These are phyloP conservation scores for Xylariales sp. DNA, from an alignment of 2,329 filamentous ascomycete species.

Conservation along the genomic window DNA sequence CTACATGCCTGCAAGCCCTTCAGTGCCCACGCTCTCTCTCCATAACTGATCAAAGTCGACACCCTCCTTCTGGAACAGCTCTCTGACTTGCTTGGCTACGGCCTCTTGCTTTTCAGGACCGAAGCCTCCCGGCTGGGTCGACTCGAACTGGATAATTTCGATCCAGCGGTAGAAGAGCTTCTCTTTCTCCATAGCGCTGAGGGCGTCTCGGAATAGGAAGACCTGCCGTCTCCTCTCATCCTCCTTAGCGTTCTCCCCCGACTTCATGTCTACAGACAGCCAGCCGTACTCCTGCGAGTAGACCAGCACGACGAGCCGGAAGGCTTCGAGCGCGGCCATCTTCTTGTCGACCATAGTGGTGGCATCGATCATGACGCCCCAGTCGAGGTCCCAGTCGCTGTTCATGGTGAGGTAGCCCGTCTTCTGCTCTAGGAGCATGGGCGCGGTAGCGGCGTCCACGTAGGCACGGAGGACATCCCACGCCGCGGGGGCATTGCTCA, in stretches of 20 bases:
- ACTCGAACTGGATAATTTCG: slow-evolving; percentile 86
- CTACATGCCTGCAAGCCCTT: slow-evolving; percentile 6
- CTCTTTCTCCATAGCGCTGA: slow-evolving; percentile 76
- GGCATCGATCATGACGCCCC: slow-evolving; percentile 72
- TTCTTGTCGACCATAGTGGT: slow-evolving; percentile 65
- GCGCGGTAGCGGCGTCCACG: slow-evolving; percentile 65
- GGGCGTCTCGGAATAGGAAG: slow-evolving; percentile 71
- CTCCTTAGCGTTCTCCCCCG: slow-evolving; percentile 43
- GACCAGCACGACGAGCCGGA: slow-evolving; percentile 67
- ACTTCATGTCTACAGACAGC: slow-evolving; percentile 60
- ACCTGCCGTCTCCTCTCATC: slow-evolving; percentile 69
- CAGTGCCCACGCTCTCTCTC: slow-evolving; percentile 53
- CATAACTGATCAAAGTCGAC: slow-evolving; percentile 83
- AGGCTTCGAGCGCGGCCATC: slow-evolving; percentile 56
- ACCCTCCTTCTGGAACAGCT: slow-evolving; percentile 67
- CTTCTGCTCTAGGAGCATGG: slow-evolving; percentile 65
- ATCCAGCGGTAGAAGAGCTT: slow-evolving; percentile 89
- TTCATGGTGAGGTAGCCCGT: slow-evolving; percentile 87
- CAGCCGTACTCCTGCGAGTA: slow-evolving; percentile 66
- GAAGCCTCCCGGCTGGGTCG: slow-evolving; percentile 73
- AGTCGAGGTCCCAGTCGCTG: slow-evolving; percentile 83
- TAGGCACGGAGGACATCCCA: slow-evolving; percentile 56
- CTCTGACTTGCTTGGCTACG: slow-evolving; percentile 69
- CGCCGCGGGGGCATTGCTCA: slow-evolving; percentile 42
- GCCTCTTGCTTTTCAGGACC: slow-evolving; percentile 67